Evolutionary conservation across 1,284 basidiomycete species (phyloP), one percentile per base, ranked within the genome.

Genomic region (Ustilago bromivora): DNA sequence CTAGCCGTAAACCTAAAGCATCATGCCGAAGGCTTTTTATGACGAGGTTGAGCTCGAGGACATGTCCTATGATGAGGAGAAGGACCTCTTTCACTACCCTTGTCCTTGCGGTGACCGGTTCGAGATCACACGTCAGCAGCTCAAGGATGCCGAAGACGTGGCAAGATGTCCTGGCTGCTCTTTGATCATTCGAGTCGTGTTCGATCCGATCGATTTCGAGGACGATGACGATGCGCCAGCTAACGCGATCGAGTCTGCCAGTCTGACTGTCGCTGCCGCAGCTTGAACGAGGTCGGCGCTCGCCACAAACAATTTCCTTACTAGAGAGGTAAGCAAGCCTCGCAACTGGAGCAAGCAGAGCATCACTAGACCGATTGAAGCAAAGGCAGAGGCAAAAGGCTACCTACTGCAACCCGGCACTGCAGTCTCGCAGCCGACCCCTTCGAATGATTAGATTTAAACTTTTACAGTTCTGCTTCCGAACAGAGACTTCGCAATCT

Each of bases 71-170:
- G 84, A 86, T 59, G 79, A 80, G 53, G 79, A 68, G 46, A 81
- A 80, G 75, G 82, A 85, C 53, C 66, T 84, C 35, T 85, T 85
- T 96, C 95, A 98, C 88, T 98, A 96, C 87, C 97, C 97, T 1
- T 99, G 96, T 85, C 96, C 96, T 1, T 99, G 97, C 85, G 96
- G 96, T 31, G 97, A 99, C 88, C 92, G 95, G 46, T 99, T 99
- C 88, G 97, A 99, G 87, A 98, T 99, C 81, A 92, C 94, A 19
- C 91, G 81, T 52, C 70, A 72, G 5, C 96, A 98, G 87, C 91
- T 99, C 11, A 90, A 91, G 61, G 90, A 95, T 73, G 98, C 92
- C 55, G 96, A 98, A 83, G 97, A 99, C 83, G 91, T 97, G 53
- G 96, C 96, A n/a, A 95, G 91, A 61, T 99, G 96, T 88, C 97